Evolutionary conservation across 2,329 filamentous ascomycete genomes (phyloP), one percentile per base, ranked within the genome.

Genomic region (Aureobasidium subglaciale): DNA sequence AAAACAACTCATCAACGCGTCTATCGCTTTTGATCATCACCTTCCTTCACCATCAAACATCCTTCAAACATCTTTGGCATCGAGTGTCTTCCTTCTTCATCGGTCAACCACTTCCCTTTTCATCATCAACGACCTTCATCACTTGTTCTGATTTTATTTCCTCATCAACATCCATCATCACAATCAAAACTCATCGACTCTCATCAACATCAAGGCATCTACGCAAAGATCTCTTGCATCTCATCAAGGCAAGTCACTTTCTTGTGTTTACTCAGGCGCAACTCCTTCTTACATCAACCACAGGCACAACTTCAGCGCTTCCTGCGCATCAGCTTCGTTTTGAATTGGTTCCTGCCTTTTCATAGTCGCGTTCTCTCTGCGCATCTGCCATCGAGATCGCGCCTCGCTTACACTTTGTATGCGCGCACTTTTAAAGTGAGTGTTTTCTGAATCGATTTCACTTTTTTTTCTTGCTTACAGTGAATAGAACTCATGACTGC

Each of bases 51-150:
- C 18, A 32, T n/a, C 43, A 46, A 46, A 34, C 43, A 34, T 16
- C 18, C 35, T 29, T 46, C 13, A 16, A 32, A 37, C 46, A 50
- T 29, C 46, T 50, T 50, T 20, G 46, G 46, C 43, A 48, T 48
- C 30, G 43, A 48, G 43, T 48, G 43, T 48, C 43, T 48, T 46
- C 41, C 25, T 45, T 18, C 48, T 13, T 18, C 46, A 50, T 50
- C 48, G 30, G 24, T 41, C 48, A 52, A 50, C 43, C 30, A 48
- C 43, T 35, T 35, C 24, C 22, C 37, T 24, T n/a, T 50, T 5
- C 13, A 29, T 20, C 32, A 50, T 40, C n/a, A 18, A n/a, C 45
- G 6, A 34, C 7, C 20, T 34, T 45, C 24, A 29, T 13, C 41
- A 22, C 25, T 10, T 15, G 3, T 29, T 16, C 5, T 37, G 11